Evolutionary conservation across 2,329 filamentous ascomycete species (phyloP), one percentile per base, ranked within the genome.

Genomic region (Pyricularia pennisetigena): DNA sequence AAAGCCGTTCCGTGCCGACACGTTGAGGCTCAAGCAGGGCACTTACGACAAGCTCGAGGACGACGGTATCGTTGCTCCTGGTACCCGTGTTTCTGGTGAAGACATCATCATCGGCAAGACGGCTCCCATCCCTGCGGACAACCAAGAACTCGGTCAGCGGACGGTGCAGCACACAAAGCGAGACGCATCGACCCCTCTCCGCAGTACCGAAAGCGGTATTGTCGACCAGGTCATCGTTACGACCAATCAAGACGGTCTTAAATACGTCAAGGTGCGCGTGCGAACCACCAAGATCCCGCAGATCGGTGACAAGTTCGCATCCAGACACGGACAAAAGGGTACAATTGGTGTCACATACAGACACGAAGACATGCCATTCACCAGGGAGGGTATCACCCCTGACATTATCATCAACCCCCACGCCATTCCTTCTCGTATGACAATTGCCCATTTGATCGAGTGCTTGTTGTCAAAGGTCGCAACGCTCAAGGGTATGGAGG

Each of bases 101-200:
- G 95, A 99, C 78, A 97, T 99, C 76, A 98, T 99, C 78, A 99
- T 99, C 71, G 95, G 96, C 71, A 99, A 99, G 83, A 98, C 95
- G 3, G 94, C 94, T 12, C 96, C 96, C 1, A 93, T 99, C 77
- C 91, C 93, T 65, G 90, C 93, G 2, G 95, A 99, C 74, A 91
- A 91, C 20, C 93, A 97, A 77, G 95, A 99, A 78, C 85, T 98
- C 71, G 95, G 95, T 7, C 94, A 97, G 76, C 88, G 95, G 71
- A 97, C 93, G 28, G 93, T 92, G 73, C 83, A 91, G 69, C 95
- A 99, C 78, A 90, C 92, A 74, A 97, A 97, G 82, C 89, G 95
- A 67, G 96, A 99, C 78, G 94, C 96, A 3, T 98, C 94, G 20
- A 99, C 95, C 2, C 94, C 95, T 23, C 84, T 99, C 32, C 88